Conservation (phyloP, 805 yeast genomes). For the Candida loeiensis region DNA sequence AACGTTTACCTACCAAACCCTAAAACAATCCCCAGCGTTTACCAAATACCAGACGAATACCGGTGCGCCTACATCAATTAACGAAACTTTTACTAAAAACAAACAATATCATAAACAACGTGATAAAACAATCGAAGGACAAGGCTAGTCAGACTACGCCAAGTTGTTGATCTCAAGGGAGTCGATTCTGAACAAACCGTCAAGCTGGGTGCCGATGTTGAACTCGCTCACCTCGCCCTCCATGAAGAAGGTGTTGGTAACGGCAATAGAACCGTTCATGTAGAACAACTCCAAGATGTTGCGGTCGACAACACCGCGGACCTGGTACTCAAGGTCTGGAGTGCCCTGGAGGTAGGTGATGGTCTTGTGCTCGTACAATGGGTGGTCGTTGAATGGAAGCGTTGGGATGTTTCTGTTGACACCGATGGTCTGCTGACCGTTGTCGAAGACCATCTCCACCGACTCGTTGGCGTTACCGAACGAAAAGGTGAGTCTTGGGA, state of each 20-base stretch:
- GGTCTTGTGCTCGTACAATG: conserved; percentile 23
- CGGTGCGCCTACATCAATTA: too few relatives aligned
- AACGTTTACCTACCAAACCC: too few relatives aligned
- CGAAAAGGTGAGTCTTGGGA: not conserved
- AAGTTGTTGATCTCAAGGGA: not conserved
- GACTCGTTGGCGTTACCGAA: conserved; percentile 12
- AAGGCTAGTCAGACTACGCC: too few relatives aligned
- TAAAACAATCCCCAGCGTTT: too few relatives aligned
- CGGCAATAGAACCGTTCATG: conserved; percentile 24
- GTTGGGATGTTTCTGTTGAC: conserved; percentile 23
- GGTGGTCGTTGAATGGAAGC: conserved; percentile 17
- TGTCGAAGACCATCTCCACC: conserved; percentile 24
- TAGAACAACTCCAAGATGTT: conserved; percentile 28
- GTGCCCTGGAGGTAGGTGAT: conserved; percentile 21
- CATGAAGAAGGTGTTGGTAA: conserved; percentile 29
- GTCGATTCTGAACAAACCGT: conserved; percentile 3
- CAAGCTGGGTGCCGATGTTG: not conserved
- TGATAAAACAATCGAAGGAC: not conserved
- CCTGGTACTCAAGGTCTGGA: conserved; percentile 17
- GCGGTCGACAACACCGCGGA: conserved; percentile 26
- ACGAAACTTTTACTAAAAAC: too few relatives aligned
- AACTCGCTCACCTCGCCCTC: not conserved
- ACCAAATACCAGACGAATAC: too few relatives aligned
- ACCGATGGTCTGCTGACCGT: conserved; percentile 18
- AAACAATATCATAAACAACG: too few relatives aligned